Conservation (phyloP, 2,329 filamentous ascomycete genomes). For the Alternaria arbusti region DNA sequence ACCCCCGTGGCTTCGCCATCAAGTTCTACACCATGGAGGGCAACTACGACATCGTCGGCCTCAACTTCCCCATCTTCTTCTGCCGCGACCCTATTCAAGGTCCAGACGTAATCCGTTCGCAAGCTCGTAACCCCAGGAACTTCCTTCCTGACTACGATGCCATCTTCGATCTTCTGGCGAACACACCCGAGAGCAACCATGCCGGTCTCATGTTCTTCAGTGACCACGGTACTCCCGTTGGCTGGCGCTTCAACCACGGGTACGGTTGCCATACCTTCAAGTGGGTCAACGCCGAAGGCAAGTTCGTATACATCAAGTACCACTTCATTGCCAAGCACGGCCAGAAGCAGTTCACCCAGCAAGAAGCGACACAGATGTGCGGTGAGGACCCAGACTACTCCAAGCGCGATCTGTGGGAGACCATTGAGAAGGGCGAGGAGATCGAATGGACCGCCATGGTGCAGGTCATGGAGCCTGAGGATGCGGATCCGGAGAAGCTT, state of each 20-base stretch:
- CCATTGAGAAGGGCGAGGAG: slow-evolving; percentile 52
- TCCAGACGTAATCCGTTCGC: slow-evolving; percentile 57
- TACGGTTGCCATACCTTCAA: slow-evolving; percentile 58
- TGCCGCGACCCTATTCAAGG: slow-evolving; percentile 57
- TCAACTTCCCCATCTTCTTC: slow-evolving; percentile 60
- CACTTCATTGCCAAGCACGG: slow-evolving; percentile 57
- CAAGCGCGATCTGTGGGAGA: slow-evolving; percentile 55
- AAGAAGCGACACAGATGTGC: slow-evolving; percentile 53
- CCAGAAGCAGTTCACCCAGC: slow-evolving; percentile 56
- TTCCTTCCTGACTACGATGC: slow-evolving; percentile 59
- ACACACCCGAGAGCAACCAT: slow-evolving; percentile 57
- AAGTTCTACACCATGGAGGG: slow-evolving; percentile 59
- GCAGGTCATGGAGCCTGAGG: slow-evolving; percentile 55
- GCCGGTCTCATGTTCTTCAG: slow-evolving; percentile 59
- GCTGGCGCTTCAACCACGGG: slow-evolving; percentile 51
- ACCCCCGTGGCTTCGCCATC: slow-evolving; percentile 58
- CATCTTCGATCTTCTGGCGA: slow-evolving; percentile 57
- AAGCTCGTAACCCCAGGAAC: slow-evolving; percentile 56
- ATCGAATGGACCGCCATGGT: slow-evolving; percentile 55
- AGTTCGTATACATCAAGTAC: slow-evolving; percentile 61
- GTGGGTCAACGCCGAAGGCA: slow-evolving; percentile 56
- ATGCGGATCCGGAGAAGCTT: slow-evolving; percentile 57
- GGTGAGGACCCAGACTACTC: slow-evolving; percentile 60
- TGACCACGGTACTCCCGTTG: slow-evolving; percentile 58
- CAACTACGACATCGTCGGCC: slow-evolving; percentile 58